Evolutionary conservation across 2,329 filamentous ascomycete species (phyloP), one percentile per base, ranked within the genome.

Genomic region (Aureobasidium vineae): DNA sequence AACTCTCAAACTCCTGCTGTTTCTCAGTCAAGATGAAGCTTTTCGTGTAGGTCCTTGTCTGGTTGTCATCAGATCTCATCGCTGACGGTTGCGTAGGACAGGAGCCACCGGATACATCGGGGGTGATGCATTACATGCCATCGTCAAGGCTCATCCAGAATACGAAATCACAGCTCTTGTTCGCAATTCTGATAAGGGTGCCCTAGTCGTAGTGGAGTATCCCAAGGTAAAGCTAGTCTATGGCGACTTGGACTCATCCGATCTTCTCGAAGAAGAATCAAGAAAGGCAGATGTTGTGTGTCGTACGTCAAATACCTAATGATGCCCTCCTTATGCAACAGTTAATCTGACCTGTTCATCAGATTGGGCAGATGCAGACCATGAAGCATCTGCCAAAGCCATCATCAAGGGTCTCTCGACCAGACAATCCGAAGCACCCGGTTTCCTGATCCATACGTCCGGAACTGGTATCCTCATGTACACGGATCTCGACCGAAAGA

Each of bases 391-490:
- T 2, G 81, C 81, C 0, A 77, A 76, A 13, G 83, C 85, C 8
- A 81, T 87, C 45, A 77, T 85, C 1, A 70, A 75, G 0, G 85
- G 84, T 0, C 82, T 88, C 33, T 77, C 78, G 0, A 72, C 74
- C 71, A 74, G 74, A 21, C 84, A 85, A 66, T 77, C 77, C 3
- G 56, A 60, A 16, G 26, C 7, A 45, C 73, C 74, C 26, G 74
- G 73, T 15, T 77, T 70, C 70, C 76, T 71, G 69, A 78, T 88
- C 13, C 85, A 88, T 70, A 82, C 81, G 0, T 83, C 83, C 2
- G 85, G 85, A 1, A 85, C 85, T 0, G 85, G 84, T 1, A 83
- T 86, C 23, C 75, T 88, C n/a, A 79, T 77, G 11, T 83, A 78
- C 73, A 77, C 79, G 26, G 85, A 87, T 69, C 75, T 77, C 26